Conservation (phyloP, 164 flowering plant species). For the Cinnamomum chago region DNA sequence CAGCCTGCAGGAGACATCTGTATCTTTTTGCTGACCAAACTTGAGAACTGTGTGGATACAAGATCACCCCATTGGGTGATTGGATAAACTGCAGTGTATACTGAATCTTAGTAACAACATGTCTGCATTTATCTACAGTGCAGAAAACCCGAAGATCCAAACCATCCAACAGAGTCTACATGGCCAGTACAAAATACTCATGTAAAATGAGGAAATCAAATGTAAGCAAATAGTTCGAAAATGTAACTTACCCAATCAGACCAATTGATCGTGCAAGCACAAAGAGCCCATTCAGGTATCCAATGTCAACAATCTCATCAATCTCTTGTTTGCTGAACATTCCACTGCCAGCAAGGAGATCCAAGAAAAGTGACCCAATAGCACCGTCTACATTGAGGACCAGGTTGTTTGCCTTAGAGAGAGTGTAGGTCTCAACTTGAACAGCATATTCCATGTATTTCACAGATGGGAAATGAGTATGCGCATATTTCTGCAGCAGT, state of each 20-base stretch:
- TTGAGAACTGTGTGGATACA: too few relatives aligned
- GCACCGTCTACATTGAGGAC: slow-evolving; percentile 97
- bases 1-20: neutral
- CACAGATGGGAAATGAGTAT: slow-evolving; percentile 85
- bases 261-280: slow-evolving; percentile 97
- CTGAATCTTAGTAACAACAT: too few relatives aligned
- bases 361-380: slow-evolving; percentile 96
- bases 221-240: neutral
- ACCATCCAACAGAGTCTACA: too few relatives aligned
- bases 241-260: slow-evolving; percentile 75
- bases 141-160: too few relatives aligned
- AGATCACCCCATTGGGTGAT: too few relatives aligned
- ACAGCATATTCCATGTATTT: slow-evolving; percentile 99
- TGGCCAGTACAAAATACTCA: too few relatives aligned
- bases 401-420: slow-evolving; percentile 88
- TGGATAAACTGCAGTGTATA: too few relatives aligned
- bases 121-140: too few relatives aligned
- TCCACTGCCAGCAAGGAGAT: slow-evolving; percentile 95
- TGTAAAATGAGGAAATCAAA: too few relatives aligned
- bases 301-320: slow-evolving; percentile 90
- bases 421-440: slow-evolving; percentile 93
- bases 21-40: neutral
- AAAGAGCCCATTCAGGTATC: slow-evolving; percentile 94
- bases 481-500: slow-evolving; percentile 74
- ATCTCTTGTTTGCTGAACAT: slow-evolving; percentile 95